phyloP scores from a whole-genome alignment of 2,329 filamentous ascomycete genomes.

The Celoporthe dispersa region DNA sequence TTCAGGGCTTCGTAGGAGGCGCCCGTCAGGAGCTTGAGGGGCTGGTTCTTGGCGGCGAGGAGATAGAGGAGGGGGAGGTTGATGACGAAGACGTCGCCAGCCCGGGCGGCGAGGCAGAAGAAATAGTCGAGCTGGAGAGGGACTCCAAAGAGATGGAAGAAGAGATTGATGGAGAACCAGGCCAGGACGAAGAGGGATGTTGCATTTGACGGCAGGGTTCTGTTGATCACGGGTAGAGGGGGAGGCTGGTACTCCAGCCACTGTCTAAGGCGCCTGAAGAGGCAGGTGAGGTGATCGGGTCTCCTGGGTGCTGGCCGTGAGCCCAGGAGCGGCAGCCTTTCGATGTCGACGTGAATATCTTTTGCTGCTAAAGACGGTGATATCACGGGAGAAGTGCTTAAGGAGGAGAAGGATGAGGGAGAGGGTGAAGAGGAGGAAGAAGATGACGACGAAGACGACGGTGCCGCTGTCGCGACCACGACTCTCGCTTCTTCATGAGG shows the following conservation, averaged over 20 bases:
- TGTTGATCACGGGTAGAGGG: constrained; percentile 61
- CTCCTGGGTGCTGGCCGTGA: neutral
- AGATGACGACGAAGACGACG: neutral
- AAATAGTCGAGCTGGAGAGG: constrained; percentile 52
- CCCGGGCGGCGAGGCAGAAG: constrained; percentile 63
- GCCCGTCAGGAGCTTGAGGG: constrained; percentile 62
- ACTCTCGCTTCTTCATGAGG: neutral
- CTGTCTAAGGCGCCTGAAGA: constrained; percentile 18
- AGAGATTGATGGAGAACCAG: constrained; percentile 59
- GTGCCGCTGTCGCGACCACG: too few species aligned
- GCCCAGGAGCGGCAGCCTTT: constrained; percentile 42
- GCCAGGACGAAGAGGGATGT: constrained; percentile 55
- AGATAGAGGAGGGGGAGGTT: constrained; percentile 62
- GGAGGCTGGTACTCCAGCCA: constrained; percentile 61
- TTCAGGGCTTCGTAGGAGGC: constrained; percentile 70
- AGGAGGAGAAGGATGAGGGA: constrained; percentile 39
- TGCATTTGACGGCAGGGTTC: constrained; percentile 60
- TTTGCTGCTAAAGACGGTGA: constrained; percentile 35
- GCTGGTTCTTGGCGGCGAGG: constrained; percentile 69
- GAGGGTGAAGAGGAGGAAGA: constrained; percentile 31
- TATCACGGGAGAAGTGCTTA: constrained; percentile 39
- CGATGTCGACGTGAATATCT: constrained; percentile 38
- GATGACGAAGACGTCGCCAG: constrained; percentile 55
- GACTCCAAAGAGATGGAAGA: constrained; percentile 60
- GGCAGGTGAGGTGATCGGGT: neutral